phyloP scores from a whole-genome alignment of 129 eudicot species.

The Helichrysum umbraculigerum region DNA sequence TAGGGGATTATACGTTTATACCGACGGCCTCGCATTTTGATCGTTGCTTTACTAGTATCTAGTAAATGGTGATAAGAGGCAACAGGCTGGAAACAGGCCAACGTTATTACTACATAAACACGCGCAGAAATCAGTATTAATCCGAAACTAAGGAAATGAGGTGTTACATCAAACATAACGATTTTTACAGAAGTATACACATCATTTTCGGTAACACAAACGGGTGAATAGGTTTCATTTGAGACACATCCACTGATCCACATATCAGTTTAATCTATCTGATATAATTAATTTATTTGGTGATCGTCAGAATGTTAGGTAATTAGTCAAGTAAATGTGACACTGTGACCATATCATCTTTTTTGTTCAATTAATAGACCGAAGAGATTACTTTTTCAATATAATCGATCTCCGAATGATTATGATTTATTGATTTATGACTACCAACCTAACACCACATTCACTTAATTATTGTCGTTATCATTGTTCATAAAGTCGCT shows the following conservation, averaged over 20 bases:
- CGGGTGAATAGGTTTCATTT: background rate
- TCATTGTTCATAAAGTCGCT: conserved; percentile 1
- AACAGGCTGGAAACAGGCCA: no score
- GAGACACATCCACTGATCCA: background rate
- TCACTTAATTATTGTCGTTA: conserved; percentile 4
- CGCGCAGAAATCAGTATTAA: no score
- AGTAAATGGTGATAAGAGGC: no score
- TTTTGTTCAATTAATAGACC: background rate
- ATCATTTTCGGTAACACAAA: background rate
- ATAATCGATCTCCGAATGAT: background rate
- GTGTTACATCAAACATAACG: background rate
- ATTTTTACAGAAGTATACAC: background rate
- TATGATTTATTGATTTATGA: background rate
- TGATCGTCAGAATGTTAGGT: background rate
- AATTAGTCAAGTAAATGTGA: background rate
- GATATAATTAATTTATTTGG: no score
- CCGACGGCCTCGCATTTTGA: background rate
- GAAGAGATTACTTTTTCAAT: background rate
- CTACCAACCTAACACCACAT: background rate
- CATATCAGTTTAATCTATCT: no score
- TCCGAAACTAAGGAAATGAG: no score
- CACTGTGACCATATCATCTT: no score
- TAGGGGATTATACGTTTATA: background rate
- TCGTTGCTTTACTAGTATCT: no score
- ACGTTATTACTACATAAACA: no score